phyloP scores from a whole-genome alignment of 768 basidiomycete species.

The Podaxis sp. region DNA sequence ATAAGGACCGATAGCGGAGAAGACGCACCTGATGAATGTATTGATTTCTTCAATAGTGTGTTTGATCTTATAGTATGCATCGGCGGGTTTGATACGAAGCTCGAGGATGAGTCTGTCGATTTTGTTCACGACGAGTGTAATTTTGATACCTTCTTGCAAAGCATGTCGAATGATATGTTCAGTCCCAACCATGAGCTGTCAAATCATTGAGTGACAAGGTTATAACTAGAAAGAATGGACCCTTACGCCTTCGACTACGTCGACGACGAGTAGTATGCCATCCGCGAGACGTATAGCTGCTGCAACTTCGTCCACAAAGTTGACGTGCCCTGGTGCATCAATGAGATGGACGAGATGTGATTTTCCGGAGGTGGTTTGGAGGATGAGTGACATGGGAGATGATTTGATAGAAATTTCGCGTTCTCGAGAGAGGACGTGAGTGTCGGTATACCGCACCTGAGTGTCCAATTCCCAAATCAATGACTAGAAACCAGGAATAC shows the following conservation, averaged over 20 bases:
- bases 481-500: background rate
- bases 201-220: conserved; percentile 15
- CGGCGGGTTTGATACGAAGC: conserved; percentile 89
- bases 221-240: background rate
- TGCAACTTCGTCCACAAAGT: conserved; percentile 98
- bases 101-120: conserved; percentile 96
- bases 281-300: conserved; percentile 82
- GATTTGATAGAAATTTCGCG: conserved; percentile 96
- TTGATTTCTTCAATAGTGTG: conserved; percentile 99
- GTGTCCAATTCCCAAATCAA: background rate
- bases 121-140: conserved; percentile 95
- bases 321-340: conserved; percentile 97
- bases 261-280: conserved; percentile 90
- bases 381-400: conserved; percentile 90
- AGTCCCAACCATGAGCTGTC: conserved; percentile 87
- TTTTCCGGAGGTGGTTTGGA: conserved; percentile 83
- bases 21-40: conserved; percentile 80
- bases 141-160: conserved; percentile 82
- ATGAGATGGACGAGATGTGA: conserved; percentile 91
- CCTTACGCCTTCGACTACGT: conserved; percentile 96
- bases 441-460: conserved; percentile 94
- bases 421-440: conserved; percentile 82
- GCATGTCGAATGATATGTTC: conserved; percentile 87
- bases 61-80: conserved; percentile 98
- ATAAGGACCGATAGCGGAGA: background rate